Percentiles rank a stretch among this genome's conserved stretches.
phyloP scores from a whole-genome alignment of 164 flowering plant genomes.

The Akebia trifoliata region DNA sequence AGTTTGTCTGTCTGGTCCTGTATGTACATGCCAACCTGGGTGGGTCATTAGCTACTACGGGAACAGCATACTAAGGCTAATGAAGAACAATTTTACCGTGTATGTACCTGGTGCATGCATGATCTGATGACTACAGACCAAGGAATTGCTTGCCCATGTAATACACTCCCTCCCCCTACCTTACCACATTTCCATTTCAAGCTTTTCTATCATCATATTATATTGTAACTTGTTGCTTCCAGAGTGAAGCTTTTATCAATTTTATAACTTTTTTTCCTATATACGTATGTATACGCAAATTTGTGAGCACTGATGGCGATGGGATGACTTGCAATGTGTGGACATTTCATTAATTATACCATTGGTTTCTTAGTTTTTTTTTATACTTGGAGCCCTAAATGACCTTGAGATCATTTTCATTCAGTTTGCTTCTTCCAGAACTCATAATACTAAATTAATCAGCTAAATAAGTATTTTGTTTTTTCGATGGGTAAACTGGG shows the following conservation, averaged over 20 bases:
- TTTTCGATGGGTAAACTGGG: too few relatives aligned
- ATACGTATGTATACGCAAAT: too few relatives aligned
- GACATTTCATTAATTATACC: too few relatives aligned
- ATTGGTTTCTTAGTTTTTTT: too few relatives aligned
- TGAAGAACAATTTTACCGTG: slow-evolving; percentile 1
- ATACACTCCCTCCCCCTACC: slow-evolving; percentile 6
- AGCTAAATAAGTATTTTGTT: too few relatives aligned
- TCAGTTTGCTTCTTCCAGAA: too few relatives aligned
- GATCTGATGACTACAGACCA: not conserved
- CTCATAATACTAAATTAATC: too few relatives aligned
- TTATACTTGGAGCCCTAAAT: too few relatives aligned
- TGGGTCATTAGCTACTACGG: slow-evolving; percentile 5
- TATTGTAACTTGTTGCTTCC: slow-evolving; percentile 11
- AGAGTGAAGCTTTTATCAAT: slow-evolving; percentile 15
- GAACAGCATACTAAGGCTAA: slow-evolving; percentile 2
- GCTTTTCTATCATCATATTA: not conserved
- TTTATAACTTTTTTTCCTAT: slow-evolving; percentile 9
- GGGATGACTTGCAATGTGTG: too few relatives aligned
- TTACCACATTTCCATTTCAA: not conserved
- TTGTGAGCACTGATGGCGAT: too few relatives aligned
- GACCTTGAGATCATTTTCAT: too few relatives aligned
- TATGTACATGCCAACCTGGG: slow-evolving; percentile 17
- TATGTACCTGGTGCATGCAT: too few relatives aligned
- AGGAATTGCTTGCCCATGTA: not conserved
- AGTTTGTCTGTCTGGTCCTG: slow-evolving; percentile 7